Conservation (phyloP, 73 alveolate genomes). For the Symbiodinium natans region DNA sequence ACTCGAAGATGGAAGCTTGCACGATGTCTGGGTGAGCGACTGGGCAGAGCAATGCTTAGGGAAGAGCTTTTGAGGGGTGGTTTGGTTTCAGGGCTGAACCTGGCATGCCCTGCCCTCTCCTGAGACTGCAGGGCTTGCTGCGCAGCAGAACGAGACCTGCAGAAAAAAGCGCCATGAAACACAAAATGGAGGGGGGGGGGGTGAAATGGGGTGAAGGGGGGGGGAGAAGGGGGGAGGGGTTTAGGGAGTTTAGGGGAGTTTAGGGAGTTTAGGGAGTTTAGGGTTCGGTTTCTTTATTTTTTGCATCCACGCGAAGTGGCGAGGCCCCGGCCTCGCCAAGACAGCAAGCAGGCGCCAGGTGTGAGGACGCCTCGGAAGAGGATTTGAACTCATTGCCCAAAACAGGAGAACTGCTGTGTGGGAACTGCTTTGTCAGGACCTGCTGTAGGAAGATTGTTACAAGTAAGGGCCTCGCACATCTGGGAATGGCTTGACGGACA, state of each 20-base stretch:
- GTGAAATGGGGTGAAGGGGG: too few relatives aligned
- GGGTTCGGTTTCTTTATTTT: too few relatives aligned
- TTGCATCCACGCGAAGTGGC: too few relatives aligned
- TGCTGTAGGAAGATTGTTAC: neutral
- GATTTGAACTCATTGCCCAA: neutral
- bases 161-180: neutral
- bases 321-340: conserved; percentile 13
- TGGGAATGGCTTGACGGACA: conserved; percentile 77
- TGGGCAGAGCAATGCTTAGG: too few relatives aligned
- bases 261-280: too few relatives aligned
- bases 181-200: too few relatives aligned
- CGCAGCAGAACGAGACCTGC: conserved; percentile 75
- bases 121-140: conserved; percentile 70
- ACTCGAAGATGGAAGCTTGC: too few relatives aligned
- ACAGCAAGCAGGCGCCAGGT: conserved; percentile 78
- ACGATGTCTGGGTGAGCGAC: too few relatives aligned
- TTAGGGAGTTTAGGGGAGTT: too few relatives aligned
- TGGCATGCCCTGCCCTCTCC: neutral
- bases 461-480: conserved; percentile 40
- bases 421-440: neutral
- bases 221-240: too few relatives aligned
- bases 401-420: neutral
- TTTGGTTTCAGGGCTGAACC: too few relatives aligned
- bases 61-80: too few relatives aligned
- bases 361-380: conserved; percentile 70